Conservation (phyloP, 805 yeast species). For the Yarrowia osloensis region DNA sequence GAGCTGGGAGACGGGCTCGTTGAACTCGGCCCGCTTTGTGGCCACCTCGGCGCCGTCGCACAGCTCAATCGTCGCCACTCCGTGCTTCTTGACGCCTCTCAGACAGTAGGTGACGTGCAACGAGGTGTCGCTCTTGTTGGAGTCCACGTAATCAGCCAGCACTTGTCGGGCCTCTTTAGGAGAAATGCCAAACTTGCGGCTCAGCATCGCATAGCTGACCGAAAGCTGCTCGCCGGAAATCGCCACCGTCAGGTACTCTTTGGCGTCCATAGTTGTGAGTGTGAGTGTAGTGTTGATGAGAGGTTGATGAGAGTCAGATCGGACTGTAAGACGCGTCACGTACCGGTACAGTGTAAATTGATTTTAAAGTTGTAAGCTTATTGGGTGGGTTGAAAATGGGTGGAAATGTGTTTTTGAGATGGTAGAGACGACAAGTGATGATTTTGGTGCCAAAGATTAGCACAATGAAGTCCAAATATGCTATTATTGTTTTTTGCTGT, state of each 20-base stretch:
- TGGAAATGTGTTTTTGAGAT: not conserved
- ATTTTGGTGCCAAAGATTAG: not conserved
- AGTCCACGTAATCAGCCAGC: not conserved
- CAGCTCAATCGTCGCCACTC: constrained; percentile 1
- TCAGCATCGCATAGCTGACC: not conserved
- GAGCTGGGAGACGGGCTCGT: not conserved
- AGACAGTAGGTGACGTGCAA: constrained; percentile 1
- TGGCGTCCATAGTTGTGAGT: constrained; percentile 1
- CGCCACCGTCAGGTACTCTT: constrained; percentile 22
- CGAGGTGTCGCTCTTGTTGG: not conserved
- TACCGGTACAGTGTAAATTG: not conserved
- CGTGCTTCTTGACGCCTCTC: constrained; percentile 1
- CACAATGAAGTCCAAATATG: too few species aligned
- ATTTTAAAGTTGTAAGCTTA: not conserved
- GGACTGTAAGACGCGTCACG: constrained; percentile 29
- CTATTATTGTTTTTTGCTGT: not conserved
- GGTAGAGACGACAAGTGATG: not conserved
- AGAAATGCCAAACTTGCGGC: not conserved
- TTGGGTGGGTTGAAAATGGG: too few species aligned
- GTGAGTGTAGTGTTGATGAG: not conserved
- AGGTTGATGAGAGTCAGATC: too few species aligned
- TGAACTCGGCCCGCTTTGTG: not conserved
- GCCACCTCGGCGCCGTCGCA: not conserved
- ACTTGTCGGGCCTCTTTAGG: not conserved
- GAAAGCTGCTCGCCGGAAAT: constrained; percentile 18